A percentile compares a stretch with the other conserved stretches of the same genome.
Conservation (phyloP, 1,284 basidiomycete genomes). For the Naganishia sp. region DNA sequence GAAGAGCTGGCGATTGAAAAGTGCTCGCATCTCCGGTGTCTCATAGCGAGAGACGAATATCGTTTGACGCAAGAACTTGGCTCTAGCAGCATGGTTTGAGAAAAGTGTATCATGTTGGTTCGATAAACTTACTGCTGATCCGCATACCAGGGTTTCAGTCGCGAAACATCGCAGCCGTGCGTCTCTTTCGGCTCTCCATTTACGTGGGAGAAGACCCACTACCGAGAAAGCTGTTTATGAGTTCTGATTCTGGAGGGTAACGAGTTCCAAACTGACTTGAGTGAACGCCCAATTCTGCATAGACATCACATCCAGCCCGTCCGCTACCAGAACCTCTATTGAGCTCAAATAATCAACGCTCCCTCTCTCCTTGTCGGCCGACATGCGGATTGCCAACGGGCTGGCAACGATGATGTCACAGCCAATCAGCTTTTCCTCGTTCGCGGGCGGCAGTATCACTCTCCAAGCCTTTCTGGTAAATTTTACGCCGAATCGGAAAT, state of each 20-base stretch:
- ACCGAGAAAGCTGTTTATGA: not conserved
- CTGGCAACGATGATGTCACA: conserved; percentile 91
- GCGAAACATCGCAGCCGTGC: conserved; percentile 90
- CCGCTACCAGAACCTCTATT: conserved; percentile 88
- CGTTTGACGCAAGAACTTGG: conserved; percentile 81
- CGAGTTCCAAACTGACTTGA: conserved; percentile 61
- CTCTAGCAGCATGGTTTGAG: conserved; percentile 56
- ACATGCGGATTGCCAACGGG: conserved; percentile 85
- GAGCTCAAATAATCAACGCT: conserved; percentile 87
- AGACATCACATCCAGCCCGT: conserved; percentile 86
- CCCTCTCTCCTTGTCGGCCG: conserved; percentile 90
- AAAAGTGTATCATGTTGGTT: too few relatives aligned
- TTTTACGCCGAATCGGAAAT: conserved; percentile 88
- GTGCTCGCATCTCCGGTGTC: conserved; percentile 77
- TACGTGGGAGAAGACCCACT: conserved; percentile 83
- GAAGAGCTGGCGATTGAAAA: conserved; percentile 71
- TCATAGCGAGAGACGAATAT: conserved; percentile 86
- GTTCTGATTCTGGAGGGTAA: not conserved
- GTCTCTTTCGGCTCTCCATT: conserved; percentile 90
- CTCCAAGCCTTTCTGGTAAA: conserved; percentile 86
- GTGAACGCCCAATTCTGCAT: conserved; percentile 99
- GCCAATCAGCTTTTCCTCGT: conserved; percentile 56
- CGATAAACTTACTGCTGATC: conserved; percentile 73
- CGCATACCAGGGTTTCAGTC: conserved; percentile 96
- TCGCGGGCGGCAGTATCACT: conserved; percentile 66